phyloP scores from a whole-genome alignment of 2,329 filamentous ascomycete genomes.

The Trichophyton simii region DNA sequence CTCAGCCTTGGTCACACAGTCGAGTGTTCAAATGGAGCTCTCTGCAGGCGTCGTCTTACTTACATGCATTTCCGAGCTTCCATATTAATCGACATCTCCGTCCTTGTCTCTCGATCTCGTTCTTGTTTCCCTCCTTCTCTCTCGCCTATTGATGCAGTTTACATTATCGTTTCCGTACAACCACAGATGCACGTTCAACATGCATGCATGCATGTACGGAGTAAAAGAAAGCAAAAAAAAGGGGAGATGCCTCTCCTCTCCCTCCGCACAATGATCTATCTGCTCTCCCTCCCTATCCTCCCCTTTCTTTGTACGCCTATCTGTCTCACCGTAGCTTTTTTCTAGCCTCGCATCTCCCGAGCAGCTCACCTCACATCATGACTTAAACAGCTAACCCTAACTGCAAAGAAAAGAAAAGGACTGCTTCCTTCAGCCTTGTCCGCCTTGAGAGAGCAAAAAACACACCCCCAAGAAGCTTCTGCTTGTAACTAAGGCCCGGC shows the following conservation, averaged over 20 bases:
- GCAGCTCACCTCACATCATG: neutral
- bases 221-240: no score
- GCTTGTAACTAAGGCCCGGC: neutral
- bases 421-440: slow-evolving; percentile 2
- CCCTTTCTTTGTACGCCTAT: neutral
- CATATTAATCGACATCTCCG: neutral
- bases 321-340: neutral
- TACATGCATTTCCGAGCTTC: neutral
- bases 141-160: neutral
- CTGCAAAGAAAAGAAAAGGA: neutral
- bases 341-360: neutral
- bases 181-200: neutral
- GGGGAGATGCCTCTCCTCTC: neutral
- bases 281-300: neutral
- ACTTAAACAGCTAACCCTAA: no score
- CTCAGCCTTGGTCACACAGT: neutral
- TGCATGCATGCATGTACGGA: neutral
- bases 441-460: neutral
- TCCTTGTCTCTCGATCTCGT: neutral
- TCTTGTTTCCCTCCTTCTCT: neutral
- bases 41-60: neutral
- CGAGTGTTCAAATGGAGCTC: neutral
- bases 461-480: neutral
- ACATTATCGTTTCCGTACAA: neutral
- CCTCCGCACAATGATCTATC: neutral